Conservation (phyloP, 768 basidiomycete genomes). For the Pulveroboletus frians region DNA sequence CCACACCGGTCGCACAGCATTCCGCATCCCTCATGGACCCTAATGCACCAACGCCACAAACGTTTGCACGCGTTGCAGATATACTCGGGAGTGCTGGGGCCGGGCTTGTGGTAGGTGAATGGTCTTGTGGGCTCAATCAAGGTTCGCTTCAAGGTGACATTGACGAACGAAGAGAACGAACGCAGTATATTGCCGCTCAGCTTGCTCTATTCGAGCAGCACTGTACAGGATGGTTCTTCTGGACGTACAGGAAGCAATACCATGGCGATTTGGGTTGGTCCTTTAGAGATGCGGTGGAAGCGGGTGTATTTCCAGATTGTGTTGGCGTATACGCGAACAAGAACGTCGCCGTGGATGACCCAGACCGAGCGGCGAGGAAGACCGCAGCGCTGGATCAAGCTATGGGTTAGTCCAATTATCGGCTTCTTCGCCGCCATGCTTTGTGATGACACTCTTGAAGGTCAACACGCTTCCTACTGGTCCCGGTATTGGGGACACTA, state of each 20-base stretch:
- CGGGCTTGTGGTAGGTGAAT: conserved; percentile 68
- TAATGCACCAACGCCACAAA: conserved; percentile 36
- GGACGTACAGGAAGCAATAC: conserved; percentile 74
- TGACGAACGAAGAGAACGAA: conserved; percentile 38
- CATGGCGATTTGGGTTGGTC: conserved; percentile 72
- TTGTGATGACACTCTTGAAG: conserved; percentile 25
- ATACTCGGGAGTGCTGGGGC: conserved; percentile 39
- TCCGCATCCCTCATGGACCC: conserved; percentile 41
- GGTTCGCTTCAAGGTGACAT: conserved; percentile 48
- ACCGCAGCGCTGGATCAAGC: conserved; percentile 30
- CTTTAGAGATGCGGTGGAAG: conserved; percentile 56
- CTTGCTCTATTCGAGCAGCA: conserved; percentile 55
- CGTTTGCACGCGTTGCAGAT: conserved; percentile 36
- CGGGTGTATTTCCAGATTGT: conserved; percentile 54
- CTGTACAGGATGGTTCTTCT: conserved; percentile 78
- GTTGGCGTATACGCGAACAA: conserved; percentile 40
- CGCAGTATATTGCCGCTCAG: conserved; percentile 57
- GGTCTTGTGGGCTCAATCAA: conserved; percentile 71
- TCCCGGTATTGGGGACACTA: conserved; percentile 50
- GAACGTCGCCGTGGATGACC: conserved; percentile 12
- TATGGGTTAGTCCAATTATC: conserved; percentile 23
- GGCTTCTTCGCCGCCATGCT: conserved; percentile 13
- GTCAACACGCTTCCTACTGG: conserved; percentile 39
- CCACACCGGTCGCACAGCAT: conserved; percentile 51
- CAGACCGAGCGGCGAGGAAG: conserved; percentile 23